phyloP scores from a whole-genome alignment of 2,329 filamentous ascomycete genomes.

The Cercospora sp. region DNA sequence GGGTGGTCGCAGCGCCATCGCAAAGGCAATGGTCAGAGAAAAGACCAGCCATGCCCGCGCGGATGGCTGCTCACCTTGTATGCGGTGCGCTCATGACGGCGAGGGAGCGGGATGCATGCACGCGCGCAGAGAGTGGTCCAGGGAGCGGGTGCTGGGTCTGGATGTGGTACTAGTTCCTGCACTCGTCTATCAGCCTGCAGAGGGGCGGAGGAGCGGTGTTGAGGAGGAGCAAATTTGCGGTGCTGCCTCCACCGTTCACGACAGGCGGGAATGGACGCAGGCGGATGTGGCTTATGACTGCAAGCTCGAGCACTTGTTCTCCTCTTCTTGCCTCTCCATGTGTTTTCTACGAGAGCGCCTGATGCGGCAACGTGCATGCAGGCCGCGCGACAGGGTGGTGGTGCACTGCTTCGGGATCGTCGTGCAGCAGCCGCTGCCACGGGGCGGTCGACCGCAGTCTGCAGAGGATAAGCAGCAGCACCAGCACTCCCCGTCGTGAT shows the following conservation, averaged over 20 bases:
- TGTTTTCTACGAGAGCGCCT: not conserved
- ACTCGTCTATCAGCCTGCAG: not conserved
- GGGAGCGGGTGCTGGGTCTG: not conserved
- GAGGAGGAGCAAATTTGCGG: not conserved
- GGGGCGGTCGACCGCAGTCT: not conserved
- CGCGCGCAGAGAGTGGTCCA: not conserved
- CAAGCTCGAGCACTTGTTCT: not conserved
- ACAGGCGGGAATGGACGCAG: not conserved
- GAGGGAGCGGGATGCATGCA: not conserved
- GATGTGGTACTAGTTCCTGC: not conserved
- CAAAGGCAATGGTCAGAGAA: not conserved
- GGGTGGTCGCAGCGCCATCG: constrained; percentile 7
- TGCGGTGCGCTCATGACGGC: constrained; percentile 5
- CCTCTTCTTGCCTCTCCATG: not conserved
- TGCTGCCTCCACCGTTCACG: not conserved
- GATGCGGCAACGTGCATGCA: not conserved
- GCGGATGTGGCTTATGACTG: not conserved
- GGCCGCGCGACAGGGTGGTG: not conserved
- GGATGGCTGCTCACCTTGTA: constrained; percentile 5
- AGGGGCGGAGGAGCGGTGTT: not conserved
- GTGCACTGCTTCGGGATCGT: not conserved
- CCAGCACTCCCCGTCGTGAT: not conserved
- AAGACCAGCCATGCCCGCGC: not conserved
- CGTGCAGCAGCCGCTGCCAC: not conserved
- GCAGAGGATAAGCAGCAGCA: not conserved